A percentile compares a stretch with the other conserved stretches of the same genome.
phyloP scores from a whole-genome alignment of 176 grass and related monocot species.

The Elaeis guineensis region DNA sequence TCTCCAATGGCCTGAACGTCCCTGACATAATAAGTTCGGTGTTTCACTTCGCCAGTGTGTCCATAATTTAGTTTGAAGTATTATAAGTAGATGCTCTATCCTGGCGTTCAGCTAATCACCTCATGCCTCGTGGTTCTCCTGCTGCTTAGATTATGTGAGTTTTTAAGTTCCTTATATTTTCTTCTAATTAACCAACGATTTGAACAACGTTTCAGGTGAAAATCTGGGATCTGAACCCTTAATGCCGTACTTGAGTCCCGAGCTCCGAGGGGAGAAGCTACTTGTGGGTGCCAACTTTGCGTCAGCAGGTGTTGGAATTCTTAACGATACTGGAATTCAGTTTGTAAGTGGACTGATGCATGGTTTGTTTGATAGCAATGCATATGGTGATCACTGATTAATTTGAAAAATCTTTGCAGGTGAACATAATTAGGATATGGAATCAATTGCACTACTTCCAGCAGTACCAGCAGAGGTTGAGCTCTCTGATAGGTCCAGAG shows the following conservation, averaged over 20 bases:
- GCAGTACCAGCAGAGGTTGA: constrained; percentile 72
- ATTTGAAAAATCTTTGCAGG: constrained; percentile 21
- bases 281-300: constrained; percentile 93
- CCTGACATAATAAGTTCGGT: constrained; percentile 83
- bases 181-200: too few relatives aligned
- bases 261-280: constrained; percentile 64
- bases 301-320: constrained; percentile 85
- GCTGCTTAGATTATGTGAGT: too few relatives aligned
- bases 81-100: too few relatives aligned
- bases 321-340: constrained; percentile 87
- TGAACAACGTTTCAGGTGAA: constrained; percentile 38
- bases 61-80: too few relatives aligned
- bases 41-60: background rate
- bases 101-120: too few relatives aligned
- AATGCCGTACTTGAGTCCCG: constrained; percentile 72
- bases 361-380: too few relatives aligned
- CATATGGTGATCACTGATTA: too few relatives aligned
- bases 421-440: constrained; percentile 70
- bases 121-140: too few relatives aligned
- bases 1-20: constrained; percentile 82
- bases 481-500: constrained; percentile 28
- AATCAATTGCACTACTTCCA: constrained; percentile 63
- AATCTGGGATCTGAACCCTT: constrained; percentile 47
- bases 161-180: too few relatives aligned
- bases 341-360: constrained; percentile 46